A percentile compares a stretch with the other conserved stretches of the same genome.
These are phyloP conservation scores for Tolypocladium endophyticum DNA, from an alignment of 2,329 filamentous ascomycete species.

Conservation along the genomic window DNA sequence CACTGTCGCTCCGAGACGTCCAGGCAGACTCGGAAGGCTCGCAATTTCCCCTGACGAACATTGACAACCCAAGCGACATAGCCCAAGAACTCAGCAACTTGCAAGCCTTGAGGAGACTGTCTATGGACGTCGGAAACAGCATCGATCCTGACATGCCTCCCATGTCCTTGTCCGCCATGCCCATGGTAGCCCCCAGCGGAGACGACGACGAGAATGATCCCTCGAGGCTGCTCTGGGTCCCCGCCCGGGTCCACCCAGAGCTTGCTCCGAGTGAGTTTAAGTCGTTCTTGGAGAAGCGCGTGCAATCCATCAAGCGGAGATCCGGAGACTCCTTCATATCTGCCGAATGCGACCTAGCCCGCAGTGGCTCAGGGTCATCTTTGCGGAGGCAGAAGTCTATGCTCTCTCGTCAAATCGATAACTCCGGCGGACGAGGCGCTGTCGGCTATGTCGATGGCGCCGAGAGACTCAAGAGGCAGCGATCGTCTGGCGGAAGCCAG, in stretches of 20 bases:
- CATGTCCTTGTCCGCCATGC: conserved; percentile 56
- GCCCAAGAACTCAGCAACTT: conserved; percentile 88
- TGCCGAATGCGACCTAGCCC: conserved; percentile 38
- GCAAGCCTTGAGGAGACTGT: conserved; percentile 82
- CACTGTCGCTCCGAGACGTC: conserved; percentile 41
- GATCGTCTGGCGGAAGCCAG: conserved; percentile 44
- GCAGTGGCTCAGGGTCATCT: conserved; percentile 46
- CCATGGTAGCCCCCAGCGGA: conserved; percentile 59
- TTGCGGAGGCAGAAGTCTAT: conserved; percentile 87
- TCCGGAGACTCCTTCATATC: conserved; percentile 63
- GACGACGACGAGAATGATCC: conserved; percentile 79
- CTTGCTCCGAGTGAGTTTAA: conserved; percentile 94
- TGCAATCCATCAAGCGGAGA: conserved; percentile 77
- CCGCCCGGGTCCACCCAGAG: conserved; percentile 86
- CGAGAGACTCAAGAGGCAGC: conserved; percentile 65
- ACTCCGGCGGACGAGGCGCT: conserved; percentile 43
- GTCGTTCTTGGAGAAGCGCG: conserved; percentile 86
- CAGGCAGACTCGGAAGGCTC: conserved; percentile 49
- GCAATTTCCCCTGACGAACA: conserved; percentile 78
- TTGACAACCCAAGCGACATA: conserved; percentile 79
- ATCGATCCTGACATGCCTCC: conserved; percentile 67
- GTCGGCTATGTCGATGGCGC: conserved; percentile 74
- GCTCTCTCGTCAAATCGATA: conserved; percentile 85
- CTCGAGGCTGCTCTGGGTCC: conserved; percentile 88
- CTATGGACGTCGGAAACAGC: conserved; percentile 77